Evolutionary conservation across 805 yeast genomes (phyloP), one percentile per base, ranked within the genome.

Genomic region (Middelhovenomyces tepae): DNA sequence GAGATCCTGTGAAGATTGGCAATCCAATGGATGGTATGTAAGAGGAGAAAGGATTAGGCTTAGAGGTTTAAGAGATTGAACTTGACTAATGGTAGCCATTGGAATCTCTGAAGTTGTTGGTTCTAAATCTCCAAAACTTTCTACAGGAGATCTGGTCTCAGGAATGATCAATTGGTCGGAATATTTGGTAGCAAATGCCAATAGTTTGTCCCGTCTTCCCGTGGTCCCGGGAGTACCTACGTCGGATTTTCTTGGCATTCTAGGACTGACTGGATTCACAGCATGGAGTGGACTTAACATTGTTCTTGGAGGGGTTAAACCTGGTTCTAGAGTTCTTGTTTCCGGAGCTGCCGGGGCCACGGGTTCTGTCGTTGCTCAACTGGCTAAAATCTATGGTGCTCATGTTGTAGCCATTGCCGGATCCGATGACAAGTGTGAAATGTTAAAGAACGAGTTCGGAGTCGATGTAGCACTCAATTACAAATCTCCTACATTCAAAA

Each of bases 371-470:
- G 28, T 31, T 4, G 16, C 27, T 22, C 6, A 10, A 7, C 7
- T 4, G 6, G n/a, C 25, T 8, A 17, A 18, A 4, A 9, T 22
- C 4, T 26, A 21, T 16, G 22, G 5, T 18, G 45, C 51, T 26
- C 60, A 51, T 37, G 67, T 65, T 15, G 59, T 65, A 45, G 70
- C 65, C 33, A 57, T 65, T 36, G 51, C 69, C 10, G 67, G 69
- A 16, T 54, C 62, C 3, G 55, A 44, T 11, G 65, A 56, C 16
- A 66, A 67, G 44, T n/a, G n/a, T n/a, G 53, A 60, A 40, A 48
- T 54, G 35, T 64, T 48, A 47, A 70, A 66, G 25, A 60, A 65
- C 44, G 49, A 62, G 3, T 27, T 66, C 28, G 71, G 71, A 36
- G 71, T 70, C 13, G 71, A 67, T 45, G 46, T 60, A 38, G 34